Percentiles rank a stretch among this genome's conserved stretches.
phyloP scores from a whole-genome alignment of 305 asterid genomes.

The Plantago lanceolata region DNA sequence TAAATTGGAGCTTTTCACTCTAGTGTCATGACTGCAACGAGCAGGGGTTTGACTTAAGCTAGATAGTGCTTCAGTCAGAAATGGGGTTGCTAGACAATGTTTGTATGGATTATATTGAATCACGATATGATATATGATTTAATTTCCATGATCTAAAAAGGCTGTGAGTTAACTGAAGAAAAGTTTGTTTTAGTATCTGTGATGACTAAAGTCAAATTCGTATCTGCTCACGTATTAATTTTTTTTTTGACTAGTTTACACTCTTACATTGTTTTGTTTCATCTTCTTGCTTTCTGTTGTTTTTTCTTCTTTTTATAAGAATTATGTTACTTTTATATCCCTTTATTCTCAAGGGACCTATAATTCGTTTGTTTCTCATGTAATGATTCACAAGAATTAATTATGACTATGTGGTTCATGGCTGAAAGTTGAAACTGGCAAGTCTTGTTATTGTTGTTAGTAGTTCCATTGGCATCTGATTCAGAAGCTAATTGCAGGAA shows the following conservation, averaged over 20 bases:
- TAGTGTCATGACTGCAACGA: no score
- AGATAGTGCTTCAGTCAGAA: no score
- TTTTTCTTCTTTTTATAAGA: neutral
- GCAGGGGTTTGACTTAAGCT: no score
- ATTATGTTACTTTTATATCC: neutral
- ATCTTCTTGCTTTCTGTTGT: neutral
- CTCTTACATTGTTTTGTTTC: neutral
- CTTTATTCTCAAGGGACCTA: neutral
- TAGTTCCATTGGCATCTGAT: slow-evolving; percentile 1
- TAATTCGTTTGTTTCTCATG: neutral
- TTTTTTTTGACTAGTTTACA: neutral
- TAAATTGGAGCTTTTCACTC: no score
- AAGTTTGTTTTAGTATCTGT: neutral
- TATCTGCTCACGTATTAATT: no score
- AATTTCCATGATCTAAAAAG: neutral
- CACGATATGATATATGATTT: neutral
- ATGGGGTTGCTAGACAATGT: neutral
- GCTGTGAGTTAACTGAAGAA: no score
- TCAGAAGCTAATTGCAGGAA: slow-evolving; percentile 37
- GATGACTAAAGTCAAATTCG: neutral
- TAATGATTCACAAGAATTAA: neutral
- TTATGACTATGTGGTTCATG: neutral
- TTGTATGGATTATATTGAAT: neutral
- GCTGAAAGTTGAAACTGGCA: slow-evolving; percentile 1
- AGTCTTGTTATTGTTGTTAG: neutral